These are phyloP conservation scores for Plasmopara halstedii DNA, from an alignment of 352 stramenopile species.

Conservation along the genomic window DNA sequence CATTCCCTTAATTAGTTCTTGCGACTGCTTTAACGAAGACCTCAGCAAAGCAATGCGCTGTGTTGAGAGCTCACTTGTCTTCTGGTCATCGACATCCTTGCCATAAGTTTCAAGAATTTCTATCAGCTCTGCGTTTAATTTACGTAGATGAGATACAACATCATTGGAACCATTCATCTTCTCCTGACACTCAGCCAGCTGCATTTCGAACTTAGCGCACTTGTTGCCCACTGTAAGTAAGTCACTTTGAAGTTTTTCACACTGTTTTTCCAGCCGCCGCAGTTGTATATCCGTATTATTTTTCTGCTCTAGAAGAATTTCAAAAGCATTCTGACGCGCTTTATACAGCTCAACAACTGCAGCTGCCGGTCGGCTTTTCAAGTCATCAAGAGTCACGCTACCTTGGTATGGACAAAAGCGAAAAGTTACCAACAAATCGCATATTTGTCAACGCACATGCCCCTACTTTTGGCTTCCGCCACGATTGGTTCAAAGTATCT, in stretches of 20 bases:
- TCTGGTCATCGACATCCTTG: constrained; percentile 35
- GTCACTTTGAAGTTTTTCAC: constrained; percentile 41
- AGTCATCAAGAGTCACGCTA: constrained; percentile 33
- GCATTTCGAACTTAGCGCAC: constrained; percentile 39
- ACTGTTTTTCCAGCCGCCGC: constrained; percentile 38
- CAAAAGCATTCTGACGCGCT: constrained; percentile 48
- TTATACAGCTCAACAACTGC: constrained; percentile 47
- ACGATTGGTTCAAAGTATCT: constrained; percentile 44
- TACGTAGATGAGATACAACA: constrained; percentile 35
- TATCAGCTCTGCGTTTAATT: constrained; percentile 51
- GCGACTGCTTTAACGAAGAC: constrained; percentile 36
- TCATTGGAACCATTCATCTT: constrained; percentile 30
- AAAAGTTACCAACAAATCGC: constrained; percentile 1
- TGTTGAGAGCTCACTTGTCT: constrained; percentile 15
- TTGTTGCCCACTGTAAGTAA: constrained; percentile 37
- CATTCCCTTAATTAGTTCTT: constrained; percentile 39
- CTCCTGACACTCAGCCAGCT: constrained; percentile 35
- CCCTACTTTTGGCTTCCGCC: constrained; percentile 36
- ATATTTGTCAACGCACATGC: not conserved
- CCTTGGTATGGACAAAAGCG: constrained; percentile 14
- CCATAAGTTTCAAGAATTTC: constrained; percentile 59
- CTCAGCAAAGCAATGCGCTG: constrained; percentile 38
- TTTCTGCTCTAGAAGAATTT: constrained; percentile 53
- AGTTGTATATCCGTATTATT: constrained; percentile 42
- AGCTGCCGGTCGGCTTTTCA: constrained; percentile 33